phyloP scores from a whole-genome alignment of 495 filamentous ascomycete genomes.

The Penicillium goetzii region DNA sequence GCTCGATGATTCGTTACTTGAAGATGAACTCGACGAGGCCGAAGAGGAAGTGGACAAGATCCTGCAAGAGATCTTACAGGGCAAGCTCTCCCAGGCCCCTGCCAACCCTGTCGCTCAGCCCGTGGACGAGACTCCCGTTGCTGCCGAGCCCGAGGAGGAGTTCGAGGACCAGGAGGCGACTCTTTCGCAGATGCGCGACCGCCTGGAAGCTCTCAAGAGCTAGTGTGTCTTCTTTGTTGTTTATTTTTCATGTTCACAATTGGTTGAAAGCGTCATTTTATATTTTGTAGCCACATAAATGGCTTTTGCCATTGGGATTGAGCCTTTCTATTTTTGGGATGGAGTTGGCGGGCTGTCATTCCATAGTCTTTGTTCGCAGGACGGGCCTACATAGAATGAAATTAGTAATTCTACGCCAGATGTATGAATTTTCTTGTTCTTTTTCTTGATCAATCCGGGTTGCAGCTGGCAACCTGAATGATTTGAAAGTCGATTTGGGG shows the following conservation, averaged over 20 bases:
- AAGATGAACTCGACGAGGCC: constrained; percentile 86
- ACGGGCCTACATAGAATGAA: constrained; percentile 30
- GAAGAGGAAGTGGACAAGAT: constrained; percentile 93
- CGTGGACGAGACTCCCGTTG: constrained; percentile 52
- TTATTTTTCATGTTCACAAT: not conserved
- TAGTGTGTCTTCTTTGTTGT: constrained; percentile 41
- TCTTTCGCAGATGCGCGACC: constrained; percentile 89
- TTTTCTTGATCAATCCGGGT: not conserved
- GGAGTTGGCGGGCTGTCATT: constrained; percentile 26
- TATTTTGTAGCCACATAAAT: constrained; percentile 8
- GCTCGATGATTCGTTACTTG: constrained; percentile 69
- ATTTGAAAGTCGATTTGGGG: not conserved
- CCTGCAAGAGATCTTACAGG: constrained; percentile 83
- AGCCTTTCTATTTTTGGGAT: constrained; percentile 13
- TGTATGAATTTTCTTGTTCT: not conserved
- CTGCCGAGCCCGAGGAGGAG: constrained; percentile 55
- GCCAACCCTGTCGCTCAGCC: constrained; percentile 52
- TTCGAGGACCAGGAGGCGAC: constrained; percentile 85
- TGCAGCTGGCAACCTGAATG: not conserved
- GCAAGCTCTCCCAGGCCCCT: constrained; percentile 70
- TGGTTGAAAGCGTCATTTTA: constrained; percentile 8
- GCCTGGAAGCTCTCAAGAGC: constrained; percentile 90
- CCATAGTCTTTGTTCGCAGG: constrained; percentile 21
- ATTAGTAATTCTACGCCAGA: constrained; percentile 7
- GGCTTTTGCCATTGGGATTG: not conserved